Evolutionary conservation across 2,329 filamentous ascomycete genomes (phyloP).

Genomic region (Hypoxylon sp.): DNA sequence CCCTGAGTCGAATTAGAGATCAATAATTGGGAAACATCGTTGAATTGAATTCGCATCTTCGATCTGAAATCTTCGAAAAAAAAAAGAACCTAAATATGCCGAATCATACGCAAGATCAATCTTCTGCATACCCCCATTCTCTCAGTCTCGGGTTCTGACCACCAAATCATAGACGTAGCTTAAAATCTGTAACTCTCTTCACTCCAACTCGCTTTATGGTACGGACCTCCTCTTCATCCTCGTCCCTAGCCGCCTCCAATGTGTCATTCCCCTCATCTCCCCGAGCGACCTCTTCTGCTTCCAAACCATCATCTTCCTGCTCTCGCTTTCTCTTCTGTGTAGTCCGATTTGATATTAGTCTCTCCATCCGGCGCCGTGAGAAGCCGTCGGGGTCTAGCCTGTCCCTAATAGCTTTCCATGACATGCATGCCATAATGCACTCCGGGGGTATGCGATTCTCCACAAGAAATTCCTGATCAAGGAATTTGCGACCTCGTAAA

Average conservation of each 20-base stretch:
- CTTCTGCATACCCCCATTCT: neutral
- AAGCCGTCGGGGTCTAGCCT: neutral
- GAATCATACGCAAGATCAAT: neutral
- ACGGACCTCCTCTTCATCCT: neutral
- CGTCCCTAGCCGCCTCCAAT: neutral
- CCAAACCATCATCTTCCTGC: neutral
- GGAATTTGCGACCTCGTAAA: neutral
- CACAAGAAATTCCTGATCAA: neutral
- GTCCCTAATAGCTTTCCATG: neutral
- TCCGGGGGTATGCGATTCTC: neutral
- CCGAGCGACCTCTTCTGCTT: neutral
- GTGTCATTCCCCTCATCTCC: neutral
- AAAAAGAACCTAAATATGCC: neutral
- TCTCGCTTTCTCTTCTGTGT: constrained; percentile 1
- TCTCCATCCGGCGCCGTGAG: neutral
- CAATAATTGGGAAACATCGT: neutral
- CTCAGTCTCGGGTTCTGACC: neutral
- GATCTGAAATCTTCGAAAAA: neutral
- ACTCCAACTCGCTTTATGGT: neutral
- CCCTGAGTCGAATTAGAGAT: neutral
- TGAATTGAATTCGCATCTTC: neutral
- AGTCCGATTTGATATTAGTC: neutral
- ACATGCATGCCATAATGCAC: neutral
- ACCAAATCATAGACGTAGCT: constrained; percentile 14
- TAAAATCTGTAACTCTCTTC: constrained; percentile 2